Evolutionary conservation across 2,329 filamentous ascomycete genomes (phyloP), one percentile per base, ranked within the genome.

Genomic region (Gnomoniopsis sp.): DNA sequence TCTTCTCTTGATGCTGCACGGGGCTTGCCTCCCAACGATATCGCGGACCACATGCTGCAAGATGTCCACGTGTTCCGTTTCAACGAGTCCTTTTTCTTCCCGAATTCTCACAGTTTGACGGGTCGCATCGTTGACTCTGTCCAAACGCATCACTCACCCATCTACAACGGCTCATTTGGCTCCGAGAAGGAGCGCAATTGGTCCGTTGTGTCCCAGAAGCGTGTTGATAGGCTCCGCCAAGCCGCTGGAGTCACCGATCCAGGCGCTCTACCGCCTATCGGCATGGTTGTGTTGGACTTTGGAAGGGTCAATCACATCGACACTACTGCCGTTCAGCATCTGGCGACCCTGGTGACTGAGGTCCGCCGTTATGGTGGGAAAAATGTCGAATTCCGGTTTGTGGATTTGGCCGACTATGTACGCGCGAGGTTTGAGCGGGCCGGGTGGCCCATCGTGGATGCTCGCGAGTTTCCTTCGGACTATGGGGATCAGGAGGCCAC

Each of bases 81-180:
- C 69, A 78, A 76, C 38, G 80, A 85, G 58, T 78, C 80, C 1
- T 71, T 87, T 38, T 81, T 87, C 69, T 88, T 87, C 72, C 80
- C 79, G 61, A 87, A 88, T 65, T 83, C 84, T 2, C 81, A 83
- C 57, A 72, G 77, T 44, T 70, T 79, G 60, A 83, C 82, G 50
- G 74, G 69, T 2, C 69, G 73, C 8, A 76, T 82, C 19, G 69
- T 84, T 17, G 80, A 85, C 61, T 71, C 73, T 1, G 67, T 85
- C 41, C 77, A 82, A 61, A 79, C 76, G 0, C 72, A 74, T 60
- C 75, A 79, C 61, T 70, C 75, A 0, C 72, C 74, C 0, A 65
- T 71, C 3, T 74, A 76, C 59, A 70, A 72, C 49, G 69, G 72
- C 6, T 67, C 70, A 0, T 68, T 71, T 21, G 55, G 59, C 6